phyloP scores from a whole-genome alignment of 805 yeast genomes.

The Dipodascus geniculatus region DNA sequence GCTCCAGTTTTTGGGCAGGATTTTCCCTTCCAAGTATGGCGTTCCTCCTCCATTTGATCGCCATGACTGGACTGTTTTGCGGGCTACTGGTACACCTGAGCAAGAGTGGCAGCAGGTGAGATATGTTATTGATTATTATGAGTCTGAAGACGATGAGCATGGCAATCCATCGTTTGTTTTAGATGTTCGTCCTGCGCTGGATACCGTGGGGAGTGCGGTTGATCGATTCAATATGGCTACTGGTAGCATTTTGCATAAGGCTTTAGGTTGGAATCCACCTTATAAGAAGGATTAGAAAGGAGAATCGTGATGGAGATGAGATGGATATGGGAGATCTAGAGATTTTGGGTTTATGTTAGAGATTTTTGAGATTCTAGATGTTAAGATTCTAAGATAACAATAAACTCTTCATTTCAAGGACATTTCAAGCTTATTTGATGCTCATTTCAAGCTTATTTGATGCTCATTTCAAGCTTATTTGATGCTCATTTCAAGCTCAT shows the following conservation, averaged over 20 bases:
- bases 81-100: slow-evolving; percentile 33
- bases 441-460: too few relatives aligned
- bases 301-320: too few relatives aligned
- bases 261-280: slow-evolving; percentile 40
- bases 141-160: slow-evolving; percentile 78
- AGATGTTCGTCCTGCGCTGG: slow-evolving; percentile 94
- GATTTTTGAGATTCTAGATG: too few relatives aligned
- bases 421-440: too few relatives aligned
- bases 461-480: too few relatives aligned
- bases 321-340: too few relatives aligned
- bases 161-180: slow-evolving; percentile 87
- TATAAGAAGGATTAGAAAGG: neutral
- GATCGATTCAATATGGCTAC: slow-evolving; percentile 67
- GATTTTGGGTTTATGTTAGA: too few relatives aligned
- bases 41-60: slow-evolving; percentile 90
- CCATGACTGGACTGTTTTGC: slow-evolving; percentile 95
- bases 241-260: slow-evolving; percentile 54
- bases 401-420: too few relatives aligned
- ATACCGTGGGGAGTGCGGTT: slow-evolving; percentile 43
- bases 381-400: too few relatives aligned
- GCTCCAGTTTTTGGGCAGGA: slow-evolving; percentile 50
- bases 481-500: too few relatives aligned
- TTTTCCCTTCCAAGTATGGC: slow-evolving; percentile 63
- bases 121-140: slow-evolving; percentile 90
- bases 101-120: slow-evolving; percentile 59